Evolutionary conservation across 2,329 filamentous ascomycete species (phyloP), one percentile per base, ranked within the genome.

Genomic region (Sclerotinia nivalis): DNA sequence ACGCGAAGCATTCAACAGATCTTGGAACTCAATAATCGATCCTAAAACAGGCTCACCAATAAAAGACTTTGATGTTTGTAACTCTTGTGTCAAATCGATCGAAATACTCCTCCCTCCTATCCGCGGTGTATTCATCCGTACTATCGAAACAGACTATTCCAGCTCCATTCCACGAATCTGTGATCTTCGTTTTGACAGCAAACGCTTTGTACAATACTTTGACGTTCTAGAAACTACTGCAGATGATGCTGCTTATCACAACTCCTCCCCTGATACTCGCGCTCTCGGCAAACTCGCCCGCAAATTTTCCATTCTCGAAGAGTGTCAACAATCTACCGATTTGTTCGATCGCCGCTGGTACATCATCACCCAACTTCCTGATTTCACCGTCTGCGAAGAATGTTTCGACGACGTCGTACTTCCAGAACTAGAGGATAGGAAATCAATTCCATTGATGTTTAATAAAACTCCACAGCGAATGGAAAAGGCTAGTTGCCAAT

Each of bases 301-400:
- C 2, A 70, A 72, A 3, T 70, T 78, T 7, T 68, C 74, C 4
- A 34, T 70, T 2, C 64, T 76, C 13, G 66, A 72, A 12, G 77
- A 79, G 70, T 78, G 77, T 50, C 73, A 74, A n/a, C 79, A 78
- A 12, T 81, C 82, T 45, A 78, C 80, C 43, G 79, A 83, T 7
- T 83, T 88, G 0, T 84, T 93, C 74, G 81, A 91, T 12, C 82
- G 82, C 64, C 82, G 85, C 52, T 97, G 94, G 94, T 89, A 96
- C 79, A 89, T 87, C 69, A 93, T 96, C 79, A 88, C 91, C 0
- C 84, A 87, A 20, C 82, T 96, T 0, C 92, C 91, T 0, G 87
- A 93, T 61, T 88, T 97, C 75, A 93, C 91, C 0, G 90, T 97
- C 5, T 98, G 94, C 80, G 88, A 91, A 73, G 92, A 95, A 79